These are phyloP conservation scores for Maudiozyma bulderi DNA, from an alignment of 805 yeast species.

Conservation along the genomic window DNA sequence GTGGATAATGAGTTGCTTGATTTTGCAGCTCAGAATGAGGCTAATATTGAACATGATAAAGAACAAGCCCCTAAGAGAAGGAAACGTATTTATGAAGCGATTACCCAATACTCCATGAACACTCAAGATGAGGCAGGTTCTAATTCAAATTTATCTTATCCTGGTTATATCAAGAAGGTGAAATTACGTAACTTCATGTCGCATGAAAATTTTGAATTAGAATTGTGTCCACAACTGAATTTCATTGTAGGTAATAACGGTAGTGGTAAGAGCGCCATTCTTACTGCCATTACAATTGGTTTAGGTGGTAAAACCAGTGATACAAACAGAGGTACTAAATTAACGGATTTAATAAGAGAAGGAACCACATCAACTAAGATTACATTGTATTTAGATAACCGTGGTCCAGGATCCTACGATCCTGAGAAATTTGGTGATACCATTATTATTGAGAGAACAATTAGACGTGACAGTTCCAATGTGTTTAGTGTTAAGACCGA, in stretches of 20 bases:
- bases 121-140: constrained; percentile 1
- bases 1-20: constrained; percentile 12
- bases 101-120: constrained; percentile 19
- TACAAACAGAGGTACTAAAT: constrained; percentile 72
- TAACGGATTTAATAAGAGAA: constrained; percentile 64
- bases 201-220: constrained; percentile 69
- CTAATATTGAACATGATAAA: background rate
- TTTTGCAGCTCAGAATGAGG: constrained; percentile 10
- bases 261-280: constrained; percentile 79
- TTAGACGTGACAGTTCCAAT: constrained; percentile 42
- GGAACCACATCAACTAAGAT: constrained; percentile 66
- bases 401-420: constrained; percentile 55
- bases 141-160: constrained; percentile 10
- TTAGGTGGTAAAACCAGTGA: constrained; percentile 81
- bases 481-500: constrained; percentile 49
- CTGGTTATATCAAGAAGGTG: constrained; percentile 64
- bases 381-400: constrained; percentile 52
- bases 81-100: constrained; percentile 17
- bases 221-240: constrained; percentile 70
- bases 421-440: constrained; percentile 57
- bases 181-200: constrained; percentile 77
- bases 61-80: constrained; percentile 12
- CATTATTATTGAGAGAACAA: constrained; percentile 60
- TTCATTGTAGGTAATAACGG: constrained; percentile 88
- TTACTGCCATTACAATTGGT: constrained; percentile 81